Evolutionary conservation across 139 green algal genomes (phyloP), one percentile per base, ranked within the genome.

Genomic region (Chlorella vulgaris): DNA sequence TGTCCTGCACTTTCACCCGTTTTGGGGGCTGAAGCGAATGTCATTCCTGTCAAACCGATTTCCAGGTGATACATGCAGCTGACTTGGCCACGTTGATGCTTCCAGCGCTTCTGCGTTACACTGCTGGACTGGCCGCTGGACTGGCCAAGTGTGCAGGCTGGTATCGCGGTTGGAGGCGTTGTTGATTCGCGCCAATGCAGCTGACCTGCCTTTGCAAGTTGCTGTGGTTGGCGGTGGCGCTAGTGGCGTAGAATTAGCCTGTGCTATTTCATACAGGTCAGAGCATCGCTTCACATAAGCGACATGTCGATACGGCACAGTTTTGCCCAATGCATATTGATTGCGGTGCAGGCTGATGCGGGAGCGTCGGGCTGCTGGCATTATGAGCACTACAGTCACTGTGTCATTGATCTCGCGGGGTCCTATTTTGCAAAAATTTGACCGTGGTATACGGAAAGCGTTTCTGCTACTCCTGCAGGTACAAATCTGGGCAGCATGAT

Each of bases 41-140:
- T 92, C 47, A 95, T 86, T 7, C 81, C 94, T 2, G 96, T 99
- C 43, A 99, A 99, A 69, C 96, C 96, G 7, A 98, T 99, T 38
- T 88, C 92, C 74, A 86, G 83, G 83, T 78, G 70, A 8, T 43
- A 24, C 47, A 55, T 10, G 47, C 47, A 10, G 47, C 47, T 10
- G 13, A 55, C 13, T 15, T 15, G 47, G 13, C 15, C 47, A 10
- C 15, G 47, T 10, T 15, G 13, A 24, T 55, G 47, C 47, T 10
- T 15, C 15, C 47, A 10, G 10, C 15, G 47, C 47, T 55, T 10
- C 47, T 15, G 47, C 47, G 13, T 10, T 55, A 15, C 47, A 10
- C 13, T 55, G 47, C 47, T 10, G 13, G 10, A 10, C 10, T 15
- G 15, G 47, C 47, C 15, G 47, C 47, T 15, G 47, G 13, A 55